Percentiles rank a stretch among this genome's conserved stretches.
Evolutionary conservation across 1,284 basidiomycete genomes (phyloP).

Genomic region (Ceratobasidium sp.): DNA sequence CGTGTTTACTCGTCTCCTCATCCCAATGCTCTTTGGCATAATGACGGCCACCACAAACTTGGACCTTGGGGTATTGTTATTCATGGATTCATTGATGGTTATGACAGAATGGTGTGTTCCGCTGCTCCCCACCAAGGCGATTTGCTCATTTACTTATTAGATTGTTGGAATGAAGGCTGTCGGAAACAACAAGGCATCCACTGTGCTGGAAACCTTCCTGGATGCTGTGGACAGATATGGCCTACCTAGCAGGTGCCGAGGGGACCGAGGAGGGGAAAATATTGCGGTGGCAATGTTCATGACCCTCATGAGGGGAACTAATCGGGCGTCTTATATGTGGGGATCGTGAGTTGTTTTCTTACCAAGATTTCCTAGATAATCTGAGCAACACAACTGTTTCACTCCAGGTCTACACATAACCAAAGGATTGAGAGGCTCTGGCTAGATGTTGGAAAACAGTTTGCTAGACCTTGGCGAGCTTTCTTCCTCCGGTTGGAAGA

Average conservation of each 20-base stretch:
- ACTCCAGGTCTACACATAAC: not conserved
- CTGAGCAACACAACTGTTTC: no score
- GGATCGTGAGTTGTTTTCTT: not conserved
- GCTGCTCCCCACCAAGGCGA: no score
- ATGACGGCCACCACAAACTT: slow-evolving; percentile 1
- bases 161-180: not conserved
- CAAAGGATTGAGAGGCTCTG: not conserved
- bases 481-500: not conserved
- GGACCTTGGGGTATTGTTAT: slow-evolving; percentile 7
- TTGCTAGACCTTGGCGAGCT: not conserved
- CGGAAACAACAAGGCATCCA: not conserved
- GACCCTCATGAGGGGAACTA: not conserved
- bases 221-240: not conserved
- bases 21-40: not conserved
- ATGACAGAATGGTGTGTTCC: not conserved
- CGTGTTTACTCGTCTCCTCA: not conserved
- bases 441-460: not conserved
- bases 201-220: not conserved
- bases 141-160: not conserved
- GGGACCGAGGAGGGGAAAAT: not conserved
- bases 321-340: slow-evolving; percentile 11
- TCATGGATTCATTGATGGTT: slow-evolving; percentile 1
- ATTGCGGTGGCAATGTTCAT: slow-evolving; percentile 2
- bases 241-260: not conserved
- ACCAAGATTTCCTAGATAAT: no score